Conservation (phyloP, 192 early-diverging fungal species). For the Spizellomyces sp. region DNA sequence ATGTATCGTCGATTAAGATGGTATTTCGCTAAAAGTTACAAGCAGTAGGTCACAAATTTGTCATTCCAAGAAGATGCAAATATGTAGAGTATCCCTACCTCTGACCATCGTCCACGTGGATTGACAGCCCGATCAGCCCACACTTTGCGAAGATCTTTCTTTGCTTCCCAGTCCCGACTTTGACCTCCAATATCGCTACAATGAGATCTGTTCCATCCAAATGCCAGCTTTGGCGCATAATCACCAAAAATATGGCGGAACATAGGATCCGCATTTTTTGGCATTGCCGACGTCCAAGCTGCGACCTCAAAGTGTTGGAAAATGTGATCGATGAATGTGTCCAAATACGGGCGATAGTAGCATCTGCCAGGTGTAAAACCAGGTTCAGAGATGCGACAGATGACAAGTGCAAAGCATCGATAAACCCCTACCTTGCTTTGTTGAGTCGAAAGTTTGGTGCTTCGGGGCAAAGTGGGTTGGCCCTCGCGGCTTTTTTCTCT, state of each 20-base stretch:
- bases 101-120: slow-evolving; percentile 1
- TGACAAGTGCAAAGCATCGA: not conserved
- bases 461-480: slow-evolving; percentile 35
- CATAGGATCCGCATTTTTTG: slow-evolving; percentile 40
- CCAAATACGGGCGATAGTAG: slow-evolving; percentile 46
- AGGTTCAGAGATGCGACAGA: slow-evolving; percentile 4
- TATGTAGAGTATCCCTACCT: slow-evolving; percentile 3
- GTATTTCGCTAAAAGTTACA: slow-evolving; percentile 40
- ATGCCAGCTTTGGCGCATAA: slow-evolving; percentile 18
- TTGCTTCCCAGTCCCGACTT: slow-evolving; percentile 3
- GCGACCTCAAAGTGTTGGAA: slow-evolving; percentile 39
- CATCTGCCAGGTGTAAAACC: slow-evolving; percentile 2
- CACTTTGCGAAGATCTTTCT: slow-evolving; percentile 42
- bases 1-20: slow-evolving; percentile 48
- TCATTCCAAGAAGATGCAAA: not conserved
- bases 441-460: slow-evolving; percentile 32
- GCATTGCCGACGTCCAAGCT: slow-evolving; percentile 48
- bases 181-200: slow-evolving; percentile 31
- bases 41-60: not conserved
- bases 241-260: slow-evolving; percentile 33
- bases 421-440: slow-evolving; percentile 29
- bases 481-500: slow-evolving; percentile 24
- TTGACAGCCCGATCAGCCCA: slow-evolving; percentile 38
- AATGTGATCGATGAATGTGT: slow-evolving; percentile 38
- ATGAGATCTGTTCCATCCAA: slow-evolving; percentile 38